Evolutionary conservation across 306 rosid genomes (phyloP), one percentile per base, ranked within the genome.

Genomic region (Ceratonia siliqua): DNA sequence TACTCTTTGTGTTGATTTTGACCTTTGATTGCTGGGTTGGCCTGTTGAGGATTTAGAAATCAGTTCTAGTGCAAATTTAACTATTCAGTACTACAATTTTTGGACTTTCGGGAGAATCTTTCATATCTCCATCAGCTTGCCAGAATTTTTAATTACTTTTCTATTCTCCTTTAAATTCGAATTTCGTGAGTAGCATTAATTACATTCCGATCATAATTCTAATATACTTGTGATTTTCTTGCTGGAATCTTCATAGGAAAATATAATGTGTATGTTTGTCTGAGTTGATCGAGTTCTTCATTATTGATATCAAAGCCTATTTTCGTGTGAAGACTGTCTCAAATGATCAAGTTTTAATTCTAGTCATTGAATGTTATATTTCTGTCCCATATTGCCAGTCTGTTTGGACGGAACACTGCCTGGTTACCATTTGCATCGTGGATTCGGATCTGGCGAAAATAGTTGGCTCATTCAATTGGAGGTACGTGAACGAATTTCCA

Each of bases 361-460:
- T 46, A 46, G 48, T 36, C 54, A 77, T 17, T 80, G 4, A 50
- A 24, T 73, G 77, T 21, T 33, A 28, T 53, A 30, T 50, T 79
- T 71, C 49, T 59, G 54, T 72, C 70, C 46, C 46, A 2, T 68
- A 64, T 46, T 81, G 56, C 25, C 87, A 91, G 97, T 93, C 24
- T 93, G 98, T 72, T 81, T 93, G 83, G 98, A 93, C 81, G 97
- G 97, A 75, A 86, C 98, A 6, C 85, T 85, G 70, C 98, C 98
- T 1, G 98, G 89, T 58, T 93, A 93, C 86, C 98, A 93, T 79
- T 67, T 90, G 50, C 85, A 93, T 70, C 81, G 48, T 18, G 98
- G 98, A 71, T 71, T 41, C 56, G 98, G 85, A 70, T 85, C 91
- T 2, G 98, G 98, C 36, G 89, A 83, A 18, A 82, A 86, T 62